Base-by-base conservation (phyloP, 441 rosid genomes). In the Adansonia grandidieri region DNA sequence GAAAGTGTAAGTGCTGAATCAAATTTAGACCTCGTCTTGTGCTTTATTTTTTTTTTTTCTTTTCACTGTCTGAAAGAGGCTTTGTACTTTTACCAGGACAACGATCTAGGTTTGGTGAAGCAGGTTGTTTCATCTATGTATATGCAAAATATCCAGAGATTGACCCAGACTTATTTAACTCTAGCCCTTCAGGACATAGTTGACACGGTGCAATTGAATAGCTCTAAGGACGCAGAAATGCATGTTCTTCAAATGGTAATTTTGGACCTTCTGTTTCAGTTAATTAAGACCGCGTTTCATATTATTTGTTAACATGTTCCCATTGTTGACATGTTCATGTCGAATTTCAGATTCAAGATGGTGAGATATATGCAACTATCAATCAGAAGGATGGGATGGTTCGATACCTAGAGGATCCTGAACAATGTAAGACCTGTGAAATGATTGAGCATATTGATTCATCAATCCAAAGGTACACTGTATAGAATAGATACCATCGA, bases 321-420 rank as follows among this genome's bases (percentile, higher is more conserved):
- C 28, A 11, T 22, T 44, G 15, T 37, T 76, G 56, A 73, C 40
- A 37, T 37, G 42, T 37, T 37, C 42, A 37, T 69, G 37, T 63
- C 50, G 62, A 83, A 78, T 74, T 81, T 79, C 81, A 96, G 99
- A 96, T 96, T 75, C 96, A 92, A 89, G 95, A 96, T 84, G 98
- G 98, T 84, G 93, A 94, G 88, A 96, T 96, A 86, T 89, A 88
- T 86, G 99, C 98, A 17, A 84, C 92, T 62, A 96, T 94, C 83
- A 93, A 96, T 87, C 99, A 96, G 88, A 94, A 91, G 87, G 98
- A 93, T 78, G 97, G 98, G 58, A 94, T 96, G 99, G 98, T 96
- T 76, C 87, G 98, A 84, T 94, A 93, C 85, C 84, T 91, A 48
- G 98, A 93, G 88, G 97, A 96, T 88, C 96, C 98, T 62, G 98